These are phyloP conservation scores for Sporothrix humicola DNA, from an alignment of 2,329 filamentous ascomycete species.

Conservation along the genomic window DNA sequence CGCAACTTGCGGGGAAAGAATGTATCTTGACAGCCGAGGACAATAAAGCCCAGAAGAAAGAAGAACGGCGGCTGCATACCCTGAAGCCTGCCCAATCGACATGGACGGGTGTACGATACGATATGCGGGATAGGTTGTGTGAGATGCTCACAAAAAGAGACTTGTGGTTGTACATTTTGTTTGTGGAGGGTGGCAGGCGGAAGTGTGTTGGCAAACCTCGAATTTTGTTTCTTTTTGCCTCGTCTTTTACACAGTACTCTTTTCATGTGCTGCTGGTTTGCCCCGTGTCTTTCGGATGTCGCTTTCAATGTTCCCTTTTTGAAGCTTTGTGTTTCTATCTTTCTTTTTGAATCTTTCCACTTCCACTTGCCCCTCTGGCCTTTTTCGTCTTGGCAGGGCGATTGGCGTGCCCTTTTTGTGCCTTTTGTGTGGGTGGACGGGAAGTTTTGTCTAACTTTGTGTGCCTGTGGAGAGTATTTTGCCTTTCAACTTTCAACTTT, in stretches of 20 bases:
- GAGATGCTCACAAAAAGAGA: background rate
- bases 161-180: background rate
- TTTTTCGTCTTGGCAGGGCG: background rate
- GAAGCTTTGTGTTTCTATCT: background rate
- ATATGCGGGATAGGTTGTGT: constrained; percentile 6
- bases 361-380: background rate
- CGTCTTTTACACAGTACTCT: background rate
- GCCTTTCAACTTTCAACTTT: background rate
- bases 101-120: constrained; percentile 4
- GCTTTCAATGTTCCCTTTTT: constrained; percentile 5
- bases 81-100: constrained; percentile 5
- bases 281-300: background rate
- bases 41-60: background rate
- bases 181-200: background rate
- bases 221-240: background rate
- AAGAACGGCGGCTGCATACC: background rate
- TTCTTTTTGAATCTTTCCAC: background rate
- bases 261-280: background rate
- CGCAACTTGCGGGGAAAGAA: background rate
- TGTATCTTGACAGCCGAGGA: background rate
- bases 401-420: background rate
- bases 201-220: constrained; percentile 8
- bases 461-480: background rate
- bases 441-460: background rate
- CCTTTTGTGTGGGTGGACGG: constrained; percentile 18